These are phyloP conservation scores for Mortierella antarctica DNA, from an alignment of 192 early-diverging fungal species.

Conservation along the genomic window DNA sequence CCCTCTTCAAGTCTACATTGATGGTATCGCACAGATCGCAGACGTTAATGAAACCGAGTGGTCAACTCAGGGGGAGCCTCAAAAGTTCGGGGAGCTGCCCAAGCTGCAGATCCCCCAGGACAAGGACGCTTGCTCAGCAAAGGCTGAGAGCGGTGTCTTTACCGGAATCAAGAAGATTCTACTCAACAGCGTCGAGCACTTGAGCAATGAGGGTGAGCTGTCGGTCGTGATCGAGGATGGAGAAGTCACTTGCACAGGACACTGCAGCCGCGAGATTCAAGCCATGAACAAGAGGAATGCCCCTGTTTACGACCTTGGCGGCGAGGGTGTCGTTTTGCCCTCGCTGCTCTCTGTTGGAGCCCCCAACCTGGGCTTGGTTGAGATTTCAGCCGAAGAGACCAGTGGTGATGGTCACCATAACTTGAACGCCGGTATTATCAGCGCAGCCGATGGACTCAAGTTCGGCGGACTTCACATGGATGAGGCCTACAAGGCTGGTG, in stretches of 20 bases:
- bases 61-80: slow-evolving; percentile 19
- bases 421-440: slow-evolving; percentile 42
- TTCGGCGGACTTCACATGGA: slow-evolving; percentile 66
- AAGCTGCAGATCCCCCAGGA: slow-evolving; percentile 34
- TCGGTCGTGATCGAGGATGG: slow-evolving; percentile 67
- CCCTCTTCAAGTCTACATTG: slow-evolving; percentile 79
- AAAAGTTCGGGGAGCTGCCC: slow-evolving; percentile 23
- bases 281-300: slow-evolving; percentile 17
- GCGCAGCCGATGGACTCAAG: slow-evolving; percentile 75
- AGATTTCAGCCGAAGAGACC: slow-evolving; percentile 68
- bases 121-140: slow-evolving; percentile 18
- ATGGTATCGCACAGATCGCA: slow-evolving; percentile 73
- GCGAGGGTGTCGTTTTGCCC: slow-evolving; percentile 50
- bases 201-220: slow-evolving; percentile 47
- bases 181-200: slow-evolving; percentile 37
- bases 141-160: slow-evolving; percentile 38
- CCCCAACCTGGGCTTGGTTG: slow-evolving; percentile 69
- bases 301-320: slow-evolving; percentile 42
- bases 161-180: slow-evolving; percentile 54
- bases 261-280: slow-evolving; percentile 27
- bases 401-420: slow-evolving; percentile 68
- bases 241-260: slow-evolving; percentile 62
- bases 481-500: slow-evolving; percentile 68
- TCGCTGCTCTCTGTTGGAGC: slow-evolving; percentile 64
- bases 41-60: slow-evolving; percentile 30